A percentile compares a stretch with the other conserved stretches of the same genome.
phyloP scores from a whole-genome alignment of 495 filamentous ascomycete genomes.

The Hypoxylon perforatum region DNA sequence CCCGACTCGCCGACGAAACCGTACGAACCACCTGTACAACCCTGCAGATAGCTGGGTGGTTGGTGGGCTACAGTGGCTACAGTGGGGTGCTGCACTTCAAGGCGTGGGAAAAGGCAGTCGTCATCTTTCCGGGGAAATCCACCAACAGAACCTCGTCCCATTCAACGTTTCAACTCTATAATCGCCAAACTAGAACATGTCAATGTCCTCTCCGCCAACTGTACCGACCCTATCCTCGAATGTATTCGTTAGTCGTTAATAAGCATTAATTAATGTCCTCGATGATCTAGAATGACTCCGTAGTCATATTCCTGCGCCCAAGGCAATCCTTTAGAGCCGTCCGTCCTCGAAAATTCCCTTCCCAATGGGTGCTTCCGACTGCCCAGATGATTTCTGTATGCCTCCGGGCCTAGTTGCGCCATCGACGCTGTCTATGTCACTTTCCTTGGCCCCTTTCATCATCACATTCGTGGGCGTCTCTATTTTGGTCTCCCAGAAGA shows the following conservation, averaged over 20 bases:
- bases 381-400: constrained; percentile 48
- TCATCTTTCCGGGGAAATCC: constrained; percentile 33
- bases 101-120: constrained; percentile 20
- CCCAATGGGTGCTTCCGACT: constrained; percentile 45
- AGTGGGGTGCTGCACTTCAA: too few species aligned
- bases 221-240: constrained; percentile 24
- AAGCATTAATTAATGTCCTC: constrained; percentile 11
- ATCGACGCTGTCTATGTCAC: constrained; percentile 41
- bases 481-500: constrained; percentile 65
- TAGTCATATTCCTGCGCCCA: constrained; percentile 5
- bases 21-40: background rate
- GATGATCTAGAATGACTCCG: constrained; percentile 30
- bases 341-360: constrained; percentile 13
- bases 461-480: constrained; percentile 42
- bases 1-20: background rate
- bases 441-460: constrained; percentile 56
- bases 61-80: constrained; percentile 20
- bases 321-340: constrained; percentile 7
- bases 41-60: constrained; percentile 3
- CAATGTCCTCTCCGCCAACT: constrained; percentile 13
- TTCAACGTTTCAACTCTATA: constrained; percentile 25
- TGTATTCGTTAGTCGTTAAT: constrained; percentile 19
- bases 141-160: constrained; percentile 14
- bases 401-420: constrained; percentile 42
- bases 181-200: constrained; percentile 16